Evolutionary conservation across 768 basidiomycete genomes (phyloP), one percentile per base, ranked within the genome.

Genomic region (Goffeauzyma gilvescens): DNA sequence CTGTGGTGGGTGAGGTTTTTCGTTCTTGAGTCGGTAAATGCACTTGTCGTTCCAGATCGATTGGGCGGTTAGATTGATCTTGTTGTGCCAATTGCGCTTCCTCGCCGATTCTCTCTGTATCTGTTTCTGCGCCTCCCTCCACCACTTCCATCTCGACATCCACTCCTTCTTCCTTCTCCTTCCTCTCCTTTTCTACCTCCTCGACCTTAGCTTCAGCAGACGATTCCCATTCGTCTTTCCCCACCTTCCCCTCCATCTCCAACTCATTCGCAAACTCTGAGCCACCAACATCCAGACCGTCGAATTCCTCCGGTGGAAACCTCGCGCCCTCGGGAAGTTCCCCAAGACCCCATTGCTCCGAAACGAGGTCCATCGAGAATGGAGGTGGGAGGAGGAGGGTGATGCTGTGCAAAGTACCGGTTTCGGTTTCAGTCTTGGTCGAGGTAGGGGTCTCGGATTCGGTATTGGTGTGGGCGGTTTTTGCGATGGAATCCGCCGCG

Each of bases 331-430:
- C 2, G 68, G 63, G 22, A 93, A 72, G 62, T 86, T 83, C 30
- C 70, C 66, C 7, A 72, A 66, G 23, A 79, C 73, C 39, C 82
- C 71, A 21, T 71, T 68, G 2, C 83, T 85, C 1, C 79, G 79
- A 49, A 51, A 63, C 4, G 58, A 54, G 2, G 58, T 57, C 2
- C 2, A 52, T 58, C 7, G 58, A 56, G 24, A 50, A 55, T 32
- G 37, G 37, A 27, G 50, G 32, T 15, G 24, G 17, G 13, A 26
- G 21, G 10, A 38, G 25, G 14, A 32, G 30, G 2, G 40, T 41
- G 40, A 32, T 32, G 18, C 10, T 22, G 40, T 32, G 31, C 3
- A 32, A 32, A 3, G 40, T 41, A 6, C 32, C 32, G 30, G 28
- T 32, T 32, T 32, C 33, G 1, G 2, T 41, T 28, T 2, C 7